phyloP scores from a whole-genome alignment of 2,329 filamentous ascomycete genomes.

The Cladosporium sp. region DNA sequence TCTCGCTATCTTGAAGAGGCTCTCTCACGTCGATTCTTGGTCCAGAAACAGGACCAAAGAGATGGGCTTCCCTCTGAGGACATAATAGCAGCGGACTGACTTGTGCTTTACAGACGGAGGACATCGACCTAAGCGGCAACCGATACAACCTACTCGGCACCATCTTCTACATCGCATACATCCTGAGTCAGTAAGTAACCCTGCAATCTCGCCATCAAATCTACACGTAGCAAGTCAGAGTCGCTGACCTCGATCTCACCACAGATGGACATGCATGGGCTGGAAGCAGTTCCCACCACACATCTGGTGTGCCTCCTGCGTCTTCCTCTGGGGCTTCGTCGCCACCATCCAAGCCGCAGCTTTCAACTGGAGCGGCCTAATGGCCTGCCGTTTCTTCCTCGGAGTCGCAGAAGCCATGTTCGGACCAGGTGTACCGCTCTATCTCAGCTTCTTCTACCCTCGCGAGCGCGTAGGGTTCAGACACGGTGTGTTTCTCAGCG shows the following conservation, averaged over 20 bases:
- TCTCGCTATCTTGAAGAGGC: constrained; percentile 19
- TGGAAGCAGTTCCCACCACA: constrained; percentile 41
- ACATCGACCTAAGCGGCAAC: constrained; percentile 51
- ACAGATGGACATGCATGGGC: constrained; percentile 61
- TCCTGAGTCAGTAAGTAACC: constrained; percentile 39
- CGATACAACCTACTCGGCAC: constrained; percentile 55
- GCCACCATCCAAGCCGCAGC: constrained; percentile 51
- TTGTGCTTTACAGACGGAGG: constrained; percentile 32
- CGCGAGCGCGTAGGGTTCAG: constrained; percentile 59
- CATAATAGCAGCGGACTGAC: not conserved
- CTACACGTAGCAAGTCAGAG: not conserved
- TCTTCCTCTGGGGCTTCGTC: constrained; percentile 51
- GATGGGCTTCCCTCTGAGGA: not conserved
- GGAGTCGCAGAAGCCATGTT: constrained; percentile 42
- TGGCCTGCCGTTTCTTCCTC: constrained; percentile 53
- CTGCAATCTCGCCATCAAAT: constrained; percentile 37
- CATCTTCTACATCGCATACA: constrained; percentile 56
- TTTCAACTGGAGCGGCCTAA: constrained; percentile 49
- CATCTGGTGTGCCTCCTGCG: constrained; percentile 46
- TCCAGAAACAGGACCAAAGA: not conserved
- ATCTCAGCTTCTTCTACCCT: constrained; percentile 65
- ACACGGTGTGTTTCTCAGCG: constrained; percentile 55
- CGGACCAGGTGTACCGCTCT: constrained; percentile 59
- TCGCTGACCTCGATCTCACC: constrained; percentile 35
- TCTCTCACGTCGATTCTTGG: not conserved